A percentile compares a stretch with the other conserved stretches of the same genome.
Conservation (phyloP, 2,329 filamentous ascomycete species). For the Botrytis deweyae region DNA sequence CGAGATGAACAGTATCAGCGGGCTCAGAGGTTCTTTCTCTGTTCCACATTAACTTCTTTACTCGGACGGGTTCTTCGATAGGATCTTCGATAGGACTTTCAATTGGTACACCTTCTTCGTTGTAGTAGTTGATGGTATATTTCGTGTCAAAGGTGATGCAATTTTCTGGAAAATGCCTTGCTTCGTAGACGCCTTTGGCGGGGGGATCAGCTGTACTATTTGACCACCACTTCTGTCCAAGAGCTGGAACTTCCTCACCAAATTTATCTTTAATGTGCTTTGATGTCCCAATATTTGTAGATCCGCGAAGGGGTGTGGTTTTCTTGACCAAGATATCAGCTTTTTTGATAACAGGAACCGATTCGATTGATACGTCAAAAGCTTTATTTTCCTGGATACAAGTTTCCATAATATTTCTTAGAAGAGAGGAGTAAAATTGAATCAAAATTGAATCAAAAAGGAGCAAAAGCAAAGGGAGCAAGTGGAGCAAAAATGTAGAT, state of each 20-base stretch:
- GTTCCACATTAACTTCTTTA: not conserved
- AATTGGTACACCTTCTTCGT: not conserved
- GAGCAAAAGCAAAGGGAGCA: slow-evolving; percentile 14
- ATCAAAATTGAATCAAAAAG: slow-evolving; percentile 18
- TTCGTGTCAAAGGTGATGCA: slow-evolving; percentile 10
- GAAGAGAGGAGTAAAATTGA: not conserved
- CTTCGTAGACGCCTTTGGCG: not conserved
- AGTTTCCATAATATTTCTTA: slow-evolving; percentile 33
- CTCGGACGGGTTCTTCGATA: not conserved
- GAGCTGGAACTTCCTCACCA: not conserved
- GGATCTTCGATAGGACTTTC: not conserved
- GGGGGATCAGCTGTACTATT: not conserved
- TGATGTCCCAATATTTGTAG: slow-evolving; percentile 36
- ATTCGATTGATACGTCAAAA: slow-evolving; percentile 28
- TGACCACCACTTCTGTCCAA: not conserved
- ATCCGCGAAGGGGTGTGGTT: slow-evolving; percentile 2
- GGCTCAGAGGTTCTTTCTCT: not conserved
- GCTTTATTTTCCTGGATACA: slow-evolving; percentile 21
- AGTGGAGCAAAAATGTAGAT: slow-evolving; percentile 35
- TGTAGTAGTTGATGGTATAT: slow-evolving; percentile 10
- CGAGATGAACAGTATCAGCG: not conserved
- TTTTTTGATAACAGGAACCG: slow-evolving; percentile 32
- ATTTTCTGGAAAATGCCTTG: not conserved
- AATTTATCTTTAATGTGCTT: not conserved
- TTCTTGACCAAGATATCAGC: not conserved